phyloP scores from a whole-genome alignment of 2,329 filamentous ascomycete genomes.

The Hymenoscyphus infarciens region DNA sequence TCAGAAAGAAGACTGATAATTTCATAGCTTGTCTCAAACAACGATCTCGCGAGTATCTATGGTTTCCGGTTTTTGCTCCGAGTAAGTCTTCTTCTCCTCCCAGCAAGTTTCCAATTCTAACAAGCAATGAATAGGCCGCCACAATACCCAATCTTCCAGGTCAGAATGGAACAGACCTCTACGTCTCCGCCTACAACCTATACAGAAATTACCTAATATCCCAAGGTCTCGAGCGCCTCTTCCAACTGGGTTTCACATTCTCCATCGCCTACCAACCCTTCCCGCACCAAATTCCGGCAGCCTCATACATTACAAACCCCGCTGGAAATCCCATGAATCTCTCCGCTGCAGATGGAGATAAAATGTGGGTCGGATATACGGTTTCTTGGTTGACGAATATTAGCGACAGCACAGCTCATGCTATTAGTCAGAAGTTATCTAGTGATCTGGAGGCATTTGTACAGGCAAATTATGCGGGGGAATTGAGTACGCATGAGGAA shows the following conservation, averaged over 20 bases:
- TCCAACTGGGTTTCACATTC: conserved; percentile 10
- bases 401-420: conserved; percentile 20
- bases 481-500: conserved; percentile 24
- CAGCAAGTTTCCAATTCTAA: background rate
- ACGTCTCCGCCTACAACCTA: conserved; percentile 9
- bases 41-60: conserved; percentile 19
- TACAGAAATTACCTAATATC: conserved; percentile 8
- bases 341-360: conserved; percentile 28
- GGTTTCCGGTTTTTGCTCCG: conserved; percentile 22
- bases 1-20: background rate
- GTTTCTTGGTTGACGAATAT: conserved; percentile 25
- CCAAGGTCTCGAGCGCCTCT: background rate
- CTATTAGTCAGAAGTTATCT: background rate
- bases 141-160: conserved; percentile 16
- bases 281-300: background rate
- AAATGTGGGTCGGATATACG: conserved; percentile 35
- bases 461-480: conserved; percentile 15
- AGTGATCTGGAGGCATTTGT: conserved; percentile 12
- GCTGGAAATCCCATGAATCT: conserved; percentile 29
- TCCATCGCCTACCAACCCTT: conserved; percentile 10
- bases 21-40: conserved; percentile 1
- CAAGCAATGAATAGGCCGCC: conserved; percentile 1
- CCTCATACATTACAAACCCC: background rate
- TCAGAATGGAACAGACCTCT: conserved; percentile 11
- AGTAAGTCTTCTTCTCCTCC: conserved; percentile 12